Evolutionary conservation across 306 rosid genomes (phyloP).

Genomic region (Nissolia schottii): DNA sequence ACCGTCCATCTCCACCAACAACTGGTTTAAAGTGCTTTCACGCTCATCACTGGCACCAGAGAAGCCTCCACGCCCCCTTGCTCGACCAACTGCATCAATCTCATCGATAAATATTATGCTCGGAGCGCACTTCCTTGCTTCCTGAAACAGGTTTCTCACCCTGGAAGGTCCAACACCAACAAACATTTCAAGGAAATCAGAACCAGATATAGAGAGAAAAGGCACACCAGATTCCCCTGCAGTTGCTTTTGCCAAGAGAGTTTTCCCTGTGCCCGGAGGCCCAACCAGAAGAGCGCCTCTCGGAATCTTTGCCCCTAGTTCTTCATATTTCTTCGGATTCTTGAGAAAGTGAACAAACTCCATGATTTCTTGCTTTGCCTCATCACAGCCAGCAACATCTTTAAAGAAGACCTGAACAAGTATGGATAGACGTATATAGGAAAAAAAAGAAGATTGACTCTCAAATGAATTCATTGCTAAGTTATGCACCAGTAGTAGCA

Average conservation of each 20-base stretch:
- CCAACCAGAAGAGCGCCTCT: conserved; percentile 96
- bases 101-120: conserved; percentile 94
- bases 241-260: conserved; percentile 95
- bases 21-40: conserved; percentile 91
- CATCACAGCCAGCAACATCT: conserved; percentile 98
- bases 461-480: not conserved
- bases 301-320: conserved; percentile 91
- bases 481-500: not conserved
- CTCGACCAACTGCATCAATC: conserved; percentile 96
- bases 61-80: conserved; percentile 92
- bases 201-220: conserved; percentile 85
- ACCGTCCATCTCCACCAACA: conserved; percentile 98
- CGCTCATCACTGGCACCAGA: conserved; percentile 91
- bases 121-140: conserved; percentile 94
- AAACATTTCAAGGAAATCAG: conserved; percentile 96
- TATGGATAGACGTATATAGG: not conserved
- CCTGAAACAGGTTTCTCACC: conserved; percentile 93
- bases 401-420: conserved; percentile 61
- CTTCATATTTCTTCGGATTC: conserved; percentile 92
- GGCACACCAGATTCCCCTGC: conserved; percentile 99
- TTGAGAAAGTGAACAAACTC: conserved; percentile 96
- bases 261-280: conserved; percentile 98
- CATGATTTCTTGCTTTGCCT: conserved; percentile 95
- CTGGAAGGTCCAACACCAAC: conserved; percentile 98
- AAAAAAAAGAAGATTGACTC: not conserved